These are phyloP conservation scores for Boletus semigastroideus DNA, from an alignment of 1,284 basidiomycete species.

Conservation along the genomic window DNA sequence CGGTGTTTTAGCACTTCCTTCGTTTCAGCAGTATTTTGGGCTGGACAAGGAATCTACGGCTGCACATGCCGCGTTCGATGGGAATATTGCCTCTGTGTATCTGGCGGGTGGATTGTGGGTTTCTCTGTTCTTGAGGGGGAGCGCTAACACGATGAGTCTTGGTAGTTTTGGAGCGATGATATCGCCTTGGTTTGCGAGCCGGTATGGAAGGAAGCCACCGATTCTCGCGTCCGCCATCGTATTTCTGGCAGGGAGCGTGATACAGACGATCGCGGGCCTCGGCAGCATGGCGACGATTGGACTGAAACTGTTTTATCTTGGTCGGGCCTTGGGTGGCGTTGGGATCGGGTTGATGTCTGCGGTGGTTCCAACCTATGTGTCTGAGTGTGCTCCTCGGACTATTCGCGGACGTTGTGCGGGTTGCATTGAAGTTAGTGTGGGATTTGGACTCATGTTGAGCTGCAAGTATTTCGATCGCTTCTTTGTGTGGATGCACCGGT, in stretches of 20 bases:
- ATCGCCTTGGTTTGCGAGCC: constrained; percentile 42
- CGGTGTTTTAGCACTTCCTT: constrained; percentile 45
- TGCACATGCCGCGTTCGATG: constrained; percentile 40
- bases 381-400: constrained; percentile 54
- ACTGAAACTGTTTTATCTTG: constrained; percentile 45
- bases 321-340: constrained; percentile 47
- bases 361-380: constrained; percentile 57
- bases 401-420: constrained; percentile 60
- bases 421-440: constrained; percentile 54
- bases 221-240: constrained; percentile 52
- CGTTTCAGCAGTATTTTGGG: constrained; percentile 49
- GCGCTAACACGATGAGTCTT: background rate
- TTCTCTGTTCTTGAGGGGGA: constrained; percentile 6
- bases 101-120: constrained; percentile 61
- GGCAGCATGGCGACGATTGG: constrained; percentile 39
- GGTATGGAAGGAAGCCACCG: constrained; percentile 47
- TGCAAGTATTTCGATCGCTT: constrained; percentile 36
- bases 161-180: constrained; percentile 44
- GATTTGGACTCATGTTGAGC: constrained; percentile 50
- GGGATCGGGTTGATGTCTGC: constrained; percentile 53
- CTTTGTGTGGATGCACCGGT: background rate
- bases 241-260: constrained; percentile 53
- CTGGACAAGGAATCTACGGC: constrained; percentile 37
- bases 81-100: constrained; percentile 58
- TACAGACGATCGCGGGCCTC: constrained; percentile 50